Conservation (phyloP, 2,329 filamentous ascomycete species). For the Trichoderma hamatum region DNA sequence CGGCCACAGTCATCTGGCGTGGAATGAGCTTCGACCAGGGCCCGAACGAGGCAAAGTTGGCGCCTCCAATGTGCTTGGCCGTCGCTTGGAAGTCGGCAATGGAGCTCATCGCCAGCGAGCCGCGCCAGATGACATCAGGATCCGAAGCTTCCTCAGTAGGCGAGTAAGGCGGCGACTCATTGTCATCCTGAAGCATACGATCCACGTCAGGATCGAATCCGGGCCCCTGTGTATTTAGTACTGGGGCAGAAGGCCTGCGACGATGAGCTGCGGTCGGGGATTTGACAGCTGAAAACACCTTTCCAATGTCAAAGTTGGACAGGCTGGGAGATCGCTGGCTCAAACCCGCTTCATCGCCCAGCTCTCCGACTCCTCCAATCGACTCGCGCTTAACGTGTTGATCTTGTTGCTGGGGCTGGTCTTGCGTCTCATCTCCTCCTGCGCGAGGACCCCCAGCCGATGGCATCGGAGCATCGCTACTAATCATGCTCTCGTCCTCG, state of each 20-base stretch:
- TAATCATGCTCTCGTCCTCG: conserved; percentile 67
- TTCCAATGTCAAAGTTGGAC: conserved; percentile 78
- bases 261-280: conserved; percentile 63
- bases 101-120: conserved; percentile 73
- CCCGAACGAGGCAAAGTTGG: conserved; percentile 67
- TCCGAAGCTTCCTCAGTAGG: conserved; percentile 72
- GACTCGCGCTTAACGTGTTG: conserved; percentile 43
- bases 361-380: conserved; percentile 36
- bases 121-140: conserved; percentile 76
- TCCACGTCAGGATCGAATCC: conserved; percentile 88
- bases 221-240: conserved; percentile 54
- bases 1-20: conserved; percentile 68
- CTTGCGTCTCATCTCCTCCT: conserved; percentile 25
- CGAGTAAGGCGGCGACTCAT: conserved; percentile 80
- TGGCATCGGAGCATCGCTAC: conserved; percentile 42
- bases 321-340: conserved; percentile 55
- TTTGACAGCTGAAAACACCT: conserved; percentile 80
- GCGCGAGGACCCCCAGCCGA: conserved; percentile 30
- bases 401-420: conserved; percentile 13
- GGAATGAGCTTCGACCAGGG: conserved; percentile 78
- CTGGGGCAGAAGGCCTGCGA: conserved; percentile 53
- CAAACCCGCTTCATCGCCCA: conserved; percentile 38
- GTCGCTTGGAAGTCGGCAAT: conserved; percentile 74
- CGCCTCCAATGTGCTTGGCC: conserved; percentile 84
- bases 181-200: conserved; percentile 79